Base-by-base conservation (phyloP, 371 early-diverging fungal genomes). In the Mortierella sp. region DNA sequence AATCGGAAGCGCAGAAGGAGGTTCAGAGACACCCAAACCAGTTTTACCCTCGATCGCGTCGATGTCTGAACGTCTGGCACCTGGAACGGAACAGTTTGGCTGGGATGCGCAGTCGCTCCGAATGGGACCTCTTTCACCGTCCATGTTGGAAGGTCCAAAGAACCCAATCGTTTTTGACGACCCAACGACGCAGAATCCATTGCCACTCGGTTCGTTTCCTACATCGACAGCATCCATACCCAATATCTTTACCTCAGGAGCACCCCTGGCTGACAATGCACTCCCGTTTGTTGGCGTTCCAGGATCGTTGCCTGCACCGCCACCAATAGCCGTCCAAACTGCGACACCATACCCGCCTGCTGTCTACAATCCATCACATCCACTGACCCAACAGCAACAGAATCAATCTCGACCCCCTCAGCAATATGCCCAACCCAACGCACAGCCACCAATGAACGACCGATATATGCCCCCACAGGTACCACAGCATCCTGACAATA, bases 61-160 rank as follows among this genome's bases (percentile, higher is more conserved):
- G 28, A 79, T 78, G 72, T 72, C 72, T 27, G 69, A 58, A 6
- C 69, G 72, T 12, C 72, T 80, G 30, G 82, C 83, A 41, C 70
- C 83, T 17, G 62, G 69, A 23, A 78, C 73, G 14, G 81, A 81
- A 52, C 82, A 86, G 57, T 84, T 81, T 69, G 83, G 79, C 4
- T 90, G 90, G 90, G 88, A 87, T 50, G 78, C 70, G 19, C 80
- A 81, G 28, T 85, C 90, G 6, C 81, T 92, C 30, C 87, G 91
- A n/a, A 83, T 85, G 59, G 92, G 92, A 4, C 91, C 92, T 1
- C 75, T 92, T 32, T 92, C 92, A 15, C 92, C 92, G 9, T 89
- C 90, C 24, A 91, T 92, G 90, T 71, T 92, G 19, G 83, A 83
- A 34, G 89, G 89, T 0, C 92, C 92, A n/a, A 83, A 85, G 37